Evolutionary conservation across 139 green algal genomes (phyloP).

Genomic region (Closterium sp.): DNA sequence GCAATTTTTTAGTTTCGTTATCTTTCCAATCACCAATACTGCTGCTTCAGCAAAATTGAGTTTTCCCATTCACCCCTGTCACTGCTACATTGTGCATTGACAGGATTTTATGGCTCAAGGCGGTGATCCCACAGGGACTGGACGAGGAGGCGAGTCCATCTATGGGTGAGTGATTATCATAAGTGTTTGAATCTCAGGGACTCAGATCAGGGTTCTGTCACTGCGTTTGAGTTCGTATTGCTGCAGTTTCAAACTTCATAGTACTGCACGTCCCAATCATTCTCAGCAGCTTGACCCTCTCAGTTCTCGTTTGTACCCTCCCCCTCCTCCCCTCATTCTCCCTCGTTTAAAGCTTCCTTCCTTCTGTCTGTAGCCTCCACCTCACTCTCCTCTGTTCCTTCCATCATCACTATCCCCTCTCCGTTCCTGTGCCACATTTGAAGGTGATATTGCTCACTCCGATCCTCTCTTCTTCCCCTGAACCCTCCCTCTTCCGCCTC

Average conservation of each 20-base stretch:
- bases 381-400: background rate
- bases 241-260: too few relatives aligned
- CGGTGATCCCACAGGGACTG: slow-evolving; percentile 63
- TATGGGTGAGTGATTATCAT: slow-evolving; percentile 44
- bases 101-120: slow-evolving; percentile 62
- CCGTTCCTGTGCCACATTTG: background rate
- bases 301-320: background rate
- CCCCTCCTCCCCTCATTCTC: background rate
- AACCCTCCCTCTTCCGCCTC: background rate
- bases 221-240: too few relatives aligned
- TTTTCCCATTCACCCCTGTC: too few relatives aligned
- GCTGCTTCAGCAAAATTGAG: too few relatives aligned
- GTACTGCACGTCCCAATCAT: too few relatives aligned
- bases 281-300: background rate
- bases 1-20: too few relatives aligned
- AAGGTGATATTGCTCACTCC: background rate
- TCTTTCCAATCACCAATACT: too few relatives aligned
- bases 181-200: too few relatives aligned
- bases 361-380: background rate
- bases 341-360: background rate
- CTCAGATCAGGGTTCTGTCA: too few relatives aligned
- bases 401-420: background rate
- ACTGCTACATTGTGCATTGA: background rate
- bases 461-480: background rate
- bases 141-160: slow-evolving; percentile 56